These are phyloP conservation scores for Plasmodium adleri DNA, from an alignment of 169 alveolate genomes.

Conservation along the genomic window DNA sequence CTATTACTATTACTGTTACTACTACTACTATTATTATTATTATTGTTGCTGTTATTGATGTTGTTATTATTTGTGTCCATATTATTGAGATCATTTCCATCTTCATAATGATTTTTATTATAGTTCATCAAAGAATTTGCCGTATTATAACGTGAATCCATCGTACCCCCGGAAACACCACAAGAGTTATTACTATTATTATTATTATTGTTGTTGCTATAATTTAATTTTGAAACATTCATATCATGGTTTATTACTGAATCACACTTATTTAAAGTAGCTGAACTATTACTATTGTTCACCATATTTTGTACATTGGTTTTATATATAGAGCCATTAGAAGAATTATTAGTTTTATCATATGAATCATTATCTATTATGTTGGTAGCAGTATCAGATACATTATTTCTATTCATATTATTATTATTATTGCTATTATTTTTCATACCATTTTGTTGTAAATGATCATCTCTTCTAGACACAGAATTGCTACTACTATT, in stretches of 20 bases:
- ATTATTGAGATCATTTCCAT: background rate
- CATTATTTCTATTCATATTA: background rate
- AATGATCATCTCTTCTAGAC: background rate
- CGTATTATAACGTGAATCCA: background rate
- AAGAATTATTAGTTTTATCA: conserved; percentile 1
- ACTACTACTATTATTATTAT: background rate
- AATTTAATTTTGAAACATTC: background rate
- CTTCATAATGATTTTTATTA: background rate
- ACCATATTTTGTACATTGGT: conserved; percentile 2
- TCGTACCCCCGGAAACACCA: background rate
- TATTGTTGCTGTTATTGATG: background rate
- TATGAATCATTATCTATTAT: background rate
- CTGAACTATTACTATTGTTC: background rate
- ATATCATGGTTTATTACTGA: background rate
- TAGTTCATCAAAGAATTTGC: background rate
- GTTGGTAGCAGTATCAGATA: background rate
- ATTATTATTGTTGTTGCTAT: background rate
- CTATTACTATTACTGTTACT: background rate
- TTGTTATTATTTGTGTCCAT: background rate
- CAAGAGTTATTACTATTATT: background rate
- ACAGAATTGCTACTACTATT: background rate
- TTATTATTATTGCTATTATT: too few species aligned
- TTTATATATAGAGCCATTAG: background rate
- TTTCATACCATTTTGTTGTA: too few species aligned
- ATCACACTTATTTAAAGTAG: background rate